Percentiles rank a stretch among this genome's conserved stretches.
phyloP scores from a whole-genome alignment of 2,329 filamentous ascomycete genomes.

The Aspergillus oerlinghausenensis region DNA sequence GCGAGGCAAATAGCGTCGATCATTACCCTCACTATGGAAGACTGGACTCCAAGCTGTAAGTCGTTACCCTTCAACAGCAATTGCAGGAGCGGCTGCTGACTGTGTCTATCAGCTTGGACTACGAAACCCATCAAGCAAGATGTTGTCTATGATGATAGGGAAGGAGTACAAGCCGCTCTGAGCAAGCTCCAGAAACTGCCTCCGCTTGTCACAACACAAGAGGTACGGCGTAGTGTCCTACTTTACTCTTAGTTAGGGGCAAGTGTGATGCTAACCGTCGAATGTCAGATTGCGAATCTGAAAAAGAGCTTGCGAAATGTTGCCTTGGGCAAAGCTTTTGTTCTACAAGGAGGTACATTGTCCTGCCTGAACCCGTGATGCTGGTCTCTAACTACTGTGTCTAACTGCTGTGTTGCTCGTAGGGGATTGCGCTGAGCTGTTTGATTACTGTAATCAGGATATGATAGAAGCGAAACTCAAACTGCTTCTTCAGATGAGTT shows the following conservation, averaged over 20 bases:
- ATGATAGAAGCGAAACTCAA: constrained; percentile 97
- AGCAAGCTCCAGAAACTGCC: constrained; percentile 42
- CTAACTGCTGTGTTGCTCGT: constrained; percentile 4
- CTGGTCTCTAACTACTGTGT: constrained; percentile 2
- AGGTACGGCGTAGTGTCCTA: constrained; percentile 23
- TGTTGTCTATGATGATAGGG: constrained; percentile 39
- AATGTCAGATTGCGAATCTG: constrained; percentile 61
- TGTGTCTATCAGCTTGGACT: constrained; percentile 15
- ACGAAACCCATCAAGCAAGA: constrained; percentile 23
- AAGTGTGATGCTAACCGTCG: constrained; percentile 5
- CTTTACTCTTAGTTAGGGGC: neutral
- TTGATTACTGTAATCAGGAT: constrained; percentile 87
- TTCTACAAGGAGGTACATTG: constrained; percentile 75
- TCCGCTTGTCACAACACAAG: constrained; percentile 44
- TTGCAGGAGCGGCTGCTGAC: neutral
- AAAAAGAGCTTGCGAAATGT: constrained; percentile 78
- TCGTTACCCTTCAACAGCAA: neutral
- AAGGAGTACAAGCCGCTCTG: constrained; percentile 37
- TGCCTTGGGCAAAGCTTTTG: constrained; percentile 82
- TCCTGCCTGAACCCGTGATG: neutral
- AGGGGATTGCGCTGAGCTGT: constrained; percentile 88
- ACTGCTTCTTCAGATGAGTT: constrained; percentile 90
- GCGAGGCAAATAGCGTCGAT: constrained; percentile 1
- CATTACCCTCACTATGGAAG: constrained; percentile 5
- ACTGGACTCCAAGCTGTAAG: constrained; percentile 17